Base-by-base conservation (phyloP, 1,284 basidiomycete genomes). In the Stereum hirsutum region DNA sequence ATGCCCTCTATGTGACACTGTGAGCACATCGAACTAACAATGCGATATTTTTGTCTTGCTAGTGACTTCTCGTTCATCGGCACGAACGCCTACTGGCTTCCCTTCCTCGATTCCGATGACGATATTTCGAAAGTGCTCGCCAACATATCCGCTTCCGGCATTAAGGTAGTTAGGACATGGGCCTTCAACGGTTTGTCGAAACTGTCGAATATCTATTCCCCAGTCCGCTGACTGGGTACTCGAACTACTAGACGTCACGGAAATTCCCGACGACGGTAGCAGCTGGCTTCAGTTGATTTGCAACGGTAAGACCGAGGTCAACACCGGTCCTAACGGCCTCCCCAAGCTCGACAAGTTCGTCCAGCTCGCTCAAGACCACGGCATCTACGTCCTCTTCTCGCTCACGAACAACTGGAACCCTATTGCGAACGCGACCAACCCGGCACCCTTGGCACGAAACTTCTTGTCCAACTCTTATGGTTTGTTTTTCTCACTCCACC, bases 61-160 rank as follows among this genome's bases (percentile, higher is more conserved):
- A 80, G 77, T 42, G 50, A 60, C 5, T 71, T 83, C 52, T 60
- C 58, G 23, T 80, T 76, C 50, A 59, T 79, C 31, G 82, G 79
- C 12, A 80, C 81, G 1, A 79, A 78, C 49, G 75, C 73, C 2
- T 84, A 83, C 59, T 58, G 52, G 50, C 46, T 48, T 42, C 50
- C 42, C 7, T 49, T 39, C 43, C 48, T 52, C 15, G 55, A 57
- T 39, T 52, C 49, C 12, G 54, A 55, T 14, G 52, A 45, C 4
- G 57, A 61, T 38, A 60, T 61, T 37, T 40, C 41, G 34, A 48
- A 47, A 11, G 56, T 54, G 1, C 39, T 61, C 20, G 46, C 45
- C 12, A 52, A 53, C 34, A 56, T 61, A 44, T 46, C 50, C n/a
- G 49, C 53, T 6, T 34, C 48, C 26, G 59, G 58, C 17, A 50